These are phyloP conservation scores for Penicillium antarcticum DNA, from an alignment of 495 filamentous ascomycete genomes.

Conservation along the genomic window DNA sequence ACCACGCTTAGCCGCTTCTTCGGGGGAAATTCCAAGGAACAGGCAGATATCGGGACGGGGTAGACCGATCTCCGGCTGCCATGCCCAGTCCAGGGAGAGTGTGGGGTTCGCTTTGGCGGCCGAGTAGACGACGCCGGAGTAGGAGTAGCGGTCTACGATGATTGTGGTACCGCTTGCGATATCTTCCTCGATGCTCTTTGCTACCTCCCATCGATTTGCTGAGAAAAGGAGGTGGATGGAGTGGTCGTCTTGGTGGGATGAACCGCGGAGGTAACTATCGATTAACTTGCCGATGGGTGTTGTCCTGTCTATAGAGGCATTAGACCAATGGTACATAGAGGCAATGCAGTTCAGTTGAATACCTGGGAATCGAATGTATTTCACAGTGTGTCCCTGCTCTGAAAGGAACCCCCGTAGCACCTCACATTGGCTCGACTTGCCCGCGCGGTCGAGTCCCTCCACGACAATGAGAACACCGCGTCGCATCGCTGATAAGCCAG, in stretches of 20 bases:
- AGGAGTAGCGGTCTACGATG: constrained; percentile 89
- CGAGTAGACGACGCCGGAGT: constrained; percentile 91
- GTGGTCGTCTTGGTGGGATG: constrained; percentile 80
- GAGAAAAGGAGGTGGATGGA: constrained; percentile 94
- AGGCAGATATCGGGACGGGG: constrained; percentile 84
- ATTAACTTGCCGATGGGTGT: constrained; percentile 91
- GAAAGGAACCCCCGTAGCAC: constrained; percentile 63
- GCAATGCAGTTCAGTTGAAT: constrained; percentile 15
- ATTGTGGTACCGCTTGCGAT: constrained; percentile 67
- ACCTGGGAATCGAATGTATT: constrained; percentile 88
- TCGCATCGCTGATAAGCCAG: constrained; percentile 11
- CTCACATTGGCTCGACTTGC: constrained; percentile 92
- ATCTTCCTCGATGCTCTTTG: constrained; percentile 58
- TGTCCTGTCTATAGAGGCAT: constrained; percentile 61
- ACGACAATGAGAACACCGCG: constrained; percentile 82
- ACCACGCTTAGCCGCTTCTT: constrained; percentile 68
- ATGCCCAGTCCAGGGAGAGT: constrained; percentile 73
- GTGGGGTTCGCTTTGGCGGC: constrained; percentile 78
- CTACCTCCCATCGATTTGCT: constrained; percentile 91
- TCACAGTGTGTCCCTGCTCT: constrained; percentile 59
- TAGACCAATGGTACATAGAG: constrained; percentile 7
- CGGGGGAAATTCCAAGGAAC: constrained; percentile 76
- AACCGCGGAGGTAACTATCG: constrained; percentile 73
- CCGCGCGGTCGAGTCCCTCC: constrained; percentile 90
- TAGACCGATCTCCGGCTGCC: constrained; percentile 78